Evolutionary conservation across 2,329 filamentous ascomycete genomes (phyloP).

Genomic region (Plenodomus biglobosus): DNA sequence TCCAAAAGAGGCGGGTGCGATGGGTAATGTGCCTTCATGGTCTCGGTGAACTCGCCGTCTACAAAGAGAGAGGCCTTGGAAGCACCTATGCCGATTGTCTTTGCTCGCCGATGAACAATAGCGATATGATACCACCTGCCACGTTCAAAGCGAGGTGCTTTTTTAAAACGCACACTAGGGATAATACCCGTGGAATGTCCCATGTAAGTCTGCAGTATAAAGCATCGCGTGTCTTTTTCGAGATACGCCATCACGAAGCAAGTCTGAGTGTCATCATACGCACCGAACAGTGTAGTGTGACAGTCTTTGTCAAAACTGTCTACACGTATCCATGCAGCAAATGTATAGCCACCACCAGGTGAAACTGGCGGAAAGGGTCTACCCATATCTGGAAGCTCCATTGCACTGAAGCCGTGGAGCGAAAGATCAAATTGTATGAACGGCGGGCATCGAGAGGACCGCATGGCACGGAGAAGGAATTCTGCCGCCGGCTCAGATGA

Average conservation of each 20-base stretch:
- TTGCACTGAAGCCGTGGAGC: conserved; percentile 80
- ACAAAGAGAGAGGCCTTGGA: conserved; percentile 88
- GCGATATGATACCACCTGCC: conserved; percentile 91
- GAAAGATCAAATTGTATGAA: conserved; percentile 95
- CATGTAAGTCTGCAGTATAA: conserved; percentile 95
- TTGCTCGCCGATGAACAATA: conserved; percentile 79
- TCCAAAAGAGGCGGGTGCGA: conserved; percentile 67
- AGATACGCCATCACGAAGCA: conserved; percentile 94
- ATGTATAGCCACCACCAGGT: conserved; percentile 77
- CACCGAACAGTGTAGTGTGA: conserved; percentile 94
- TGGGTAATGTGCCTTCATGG: conserved; percentile 87
- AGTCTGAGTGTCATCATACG: conserved; percentile 86
- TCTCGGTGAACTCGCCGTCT: conserved; percentile 90
- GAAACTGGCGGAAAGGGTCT: conserved; percentile 80
- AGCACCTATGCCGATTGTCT: conserved; percentile 63
- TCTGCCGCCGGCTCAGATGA: conserved; percentile 58
- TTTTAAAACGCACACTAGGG: conserved; percentile 94
- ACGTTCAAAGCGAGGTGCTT: conserved; percentile 73
- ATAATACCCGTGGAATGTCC: conserved; percentile 64
- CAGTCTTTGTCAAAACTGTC: conserved; percentile 81
- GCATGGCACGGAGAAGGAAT: conserved; percentile 74
- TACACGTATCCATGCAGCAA: conserved; percentile 84
- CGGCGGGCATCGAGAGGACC: conserved; percentile 72
- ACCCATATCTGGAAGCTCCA: conserved; percentile 85
- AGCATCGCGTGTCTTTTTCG: conserved; percentile 88